Base-by-base conservation (phyloP, 768 basidiomycete species). In the Mycena rosella region DNA sequence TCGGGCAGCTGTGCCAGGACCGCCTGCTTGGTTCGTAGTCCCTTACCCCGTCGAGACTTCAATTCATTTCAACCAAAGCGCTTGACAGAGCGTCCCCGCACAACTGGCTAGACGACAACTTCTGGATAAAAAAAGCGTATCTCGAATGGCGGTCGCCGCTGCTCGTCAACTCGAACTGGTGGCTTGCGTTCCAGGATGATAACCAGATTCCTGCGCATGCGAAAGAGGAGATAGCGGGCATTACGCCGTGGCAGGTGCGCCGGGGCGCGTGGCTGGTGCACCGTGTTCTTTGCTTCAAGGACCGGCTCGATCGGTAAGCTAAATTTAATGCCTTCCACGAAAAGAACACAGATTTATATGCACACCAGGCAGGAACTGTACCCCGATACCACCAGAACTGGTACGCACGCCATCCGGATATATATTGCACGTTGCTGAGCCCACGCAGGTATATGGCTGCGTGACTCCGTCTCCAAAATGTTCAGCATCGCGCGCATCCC, bases 21-120 rank as follows among this genome's bases (percentile, higher is more conserved):
- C 84, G 95, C 48, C 79, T 97, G 56, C 79, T 89, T 68, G 93
- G 94, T 93, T 70, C 55, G 64, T 65, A 38, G 29, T 29, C 29
- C 57, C 54, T 62, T 68, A 30, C 59, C 63, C 56, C 2, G 42
- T 44, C 30, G 60, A 65, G 18, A 63, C 32, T 68, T 57, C 36
- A 67, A 59, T 74, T 76, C 53, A 73, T 69, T 70, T 66, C 54
- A 44, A 53, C 47, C 59, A 55, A 77, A 91, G 95, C 93, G 32
- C 85, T 98, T 56, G 96, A 97, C 80, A 88, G 85, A 71, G 80
- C 83, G 1, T 96, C 96, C 9, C 94, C 95, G 0, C 83, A 91
- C 77, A 98, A 97, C 76, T 99, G 96, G 96, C 86, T 99, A 14
- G 88, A 96, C 70, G 96, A 98, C 76, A 95, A 93, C 62, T 91